Base-by-base conservation (phyloP, 202 grass and related monocot species). In the Brachypodium distachyon region DNA sequence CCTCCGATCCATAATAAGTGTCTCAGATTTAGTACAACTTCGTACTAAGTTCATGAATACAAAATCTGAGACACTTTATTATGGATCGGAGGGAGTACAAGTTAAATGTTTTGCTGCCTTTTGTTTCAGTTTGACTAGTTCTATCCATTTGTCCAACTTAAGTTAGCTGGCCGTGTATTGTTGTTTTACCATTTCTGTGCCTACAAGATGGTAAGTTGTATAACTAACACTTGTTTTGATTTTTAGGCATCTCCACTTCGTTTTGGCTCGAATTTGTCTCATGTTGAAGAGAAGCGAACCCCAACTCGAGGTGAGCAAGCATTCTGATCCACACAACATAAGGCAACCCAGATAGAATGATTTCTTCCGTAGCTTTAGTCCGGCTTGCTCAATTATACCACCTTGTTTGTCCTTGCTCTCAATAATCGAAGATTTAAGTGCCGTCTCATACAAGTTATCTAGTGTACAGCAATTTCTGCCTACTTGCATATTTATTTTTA, bases 261-360 rank as follows among this genome's bases (percentile, higher is more conserved):
- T 75, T 53, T 93, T 28, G 81, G 78, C 6, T 22, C 46, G 3
- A 75, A 77, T 42, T 44, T 77, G 41, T 81, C 79, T 46, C 74
- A 59, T 33, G 37, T 93, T 8, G 70, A 93, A 78, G 85, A 93
- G 70, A 93, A 93, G 63, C 81, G 79, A 59, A 93, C 87, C 14
- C 77, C 72, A 73, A 93, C 76, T 12, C 82, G 91, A 90, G 91
- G 87, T 81, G 52, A 93, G 84, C 8, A 38, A 67, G 2, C 26
- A 61, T 67, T 71, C 43, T 59, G 23, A 50, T 79, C 22, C 16
- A 9, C 38, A 50, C 46, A 26, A 3, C 41, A 62, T 53, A 44
- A 28, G n/a, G 10, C 17, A 69, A 76, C 40, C 18, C 57, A 42
- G 52, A 46, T 56, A 47, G 21, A 17, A 75, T 47, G 38, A 16